Evolutionary conservation across 805 yeast species (phyloP), one percentile per base, ranked within the genome.

Genomic region (Sugiyamaella marilandica): DNA sequence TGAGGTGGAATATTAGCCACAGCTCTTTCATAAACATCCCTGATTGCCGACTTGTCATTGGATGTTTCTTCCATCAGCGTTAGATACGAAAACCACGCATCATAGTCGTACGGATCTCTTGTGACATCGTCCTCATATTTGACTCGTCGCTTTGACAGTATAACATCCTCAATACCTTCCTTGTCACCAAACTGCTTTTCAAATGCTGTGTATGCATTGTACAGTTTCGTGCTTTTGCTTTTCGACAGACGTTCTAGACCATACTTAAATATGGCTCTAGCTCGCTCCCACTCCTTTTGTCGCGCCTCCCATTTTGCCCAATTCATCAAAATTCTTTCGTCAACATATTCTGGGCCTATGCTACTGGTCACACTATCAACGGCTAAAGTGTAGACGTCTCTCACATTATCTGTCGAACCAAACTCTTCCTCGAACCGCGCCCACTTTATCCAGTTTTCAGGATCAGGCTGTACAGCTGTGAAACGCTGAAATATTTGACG

Each of bases 81-180:
- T 1, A 88, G 54, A 61, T 83, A 83, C 0, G 79, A 65, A 92
- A 96, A 90, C 97, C 98, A 91, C 0, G 82, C 70, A 61, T 86
- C 94, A 65, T 81, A 83, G 68, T 87, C 87, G 0, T 52, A 39
- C 0, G 88, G 83, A 49, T 78, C 72, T 5, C 62, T 54, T 2
- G 50, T 45, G 11, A 87, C 59, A 18, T 69, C 71, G 2, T 69
- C 65, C 60, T 83, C 83, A 63, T 85, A 87, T 50, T 71, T 72
- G 5, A 73, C 65, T 55, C 74, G 77, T 53, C 95, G 70, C 60
- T 84, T 85, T 1, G 68, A 56, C 14, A 79, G 55, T 0, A 85
- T 72, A 1, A 81, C 78, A 2, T 65, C 60, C 55, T 82, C 83
- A n/a, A 83, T 74, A 0, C 80, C 76, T 11, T 72, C 76, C 35